Evolutionary conservation across 805 yeast species (phyloP).

Genomic region (Cyberlindnera amylophila): DNA sequence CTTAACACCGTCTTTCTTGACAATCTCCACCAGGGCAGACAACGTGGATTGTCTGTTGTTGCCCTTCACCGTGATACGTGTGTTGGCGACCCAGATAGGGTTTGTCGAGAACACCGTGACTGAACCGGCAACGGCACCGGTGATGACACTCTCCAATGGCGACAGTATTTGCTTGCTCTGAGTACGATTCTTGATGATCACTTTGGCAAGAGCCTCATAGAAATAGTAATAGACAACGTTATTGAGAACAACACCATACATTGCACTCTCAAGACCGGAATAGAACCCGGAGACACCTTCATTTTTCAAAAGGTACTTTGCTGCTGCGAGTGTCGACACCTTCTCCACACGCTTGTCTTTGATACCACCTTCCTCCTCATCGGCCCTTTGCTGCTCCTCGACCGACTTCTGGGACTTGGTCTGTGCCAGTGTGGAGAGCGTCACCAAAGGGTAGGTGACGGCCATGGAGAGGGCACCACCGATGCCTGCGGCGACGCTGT

Average conservation of each 20-base stretch:
- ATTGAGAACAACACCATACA: constrained; percentile 80
- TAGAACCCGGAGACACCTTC: constrained; percentile 71
- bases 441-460: constrained; percentile 85
- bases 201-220: constrained; percentile 65
- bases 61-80: constrained; percentile 70
- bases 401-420: constrained; percentile 40
- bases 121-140: constrained; percentile 78
- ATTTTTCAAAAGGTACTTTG: constrained; percentile 44
- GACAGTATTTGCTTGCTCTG: constrained; percentile 18
- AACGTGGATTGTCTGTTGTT: constrained; percentile 40
- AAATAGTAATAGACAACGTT: constrained; percentile 89
- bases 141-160: constrained; percentile 24
- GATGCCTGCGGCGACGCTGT: constrained; percentile 92
- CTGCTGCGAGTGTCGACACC: constrained; percentile 33
- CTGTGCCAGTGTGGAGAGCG: constrained; percentile 85
- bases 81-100: constrained; percentile 94
- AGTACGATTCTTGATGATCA: constrained; percentile 33
- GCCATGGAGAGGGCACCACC: constrained; percentile 88
- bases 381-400: constrained; percentile 5
- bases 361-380: neutral
- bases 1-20: constrained; percentile 63
- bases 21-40: constrained; percentile 55
- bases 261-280: constrained; percentile 83
- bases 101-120: constrained; percentile 78
- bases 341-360: constrained; percentile 20